Base-by-base conservation (phyloP, 1,284 basidiomycete species). In the Pholiota adiposa region DNA sequence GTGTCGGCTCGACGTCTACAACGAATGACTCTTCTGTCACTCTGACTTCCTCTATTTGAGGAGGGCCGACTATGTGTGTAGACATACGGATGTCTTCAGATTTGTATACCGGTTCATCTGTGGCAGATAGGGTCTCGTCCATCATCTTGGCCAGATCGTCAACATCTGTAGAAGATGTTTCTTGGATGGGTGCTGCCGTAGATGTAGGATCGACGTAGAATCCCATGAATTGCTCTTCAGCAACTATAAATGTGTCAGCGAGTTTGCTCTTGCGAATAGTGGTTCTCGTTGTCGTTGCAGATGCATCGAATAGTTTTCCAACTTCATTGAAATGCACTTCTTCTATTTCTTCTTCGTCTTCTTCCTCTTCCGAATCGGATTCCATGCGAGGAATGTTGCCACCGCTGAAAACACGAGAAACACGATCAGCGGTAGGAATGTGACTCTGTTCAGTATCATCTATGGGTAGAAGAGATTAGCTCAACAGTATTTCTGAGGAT, bases 321-420 rank as follows among this genome's bases (percentile, higher is more conserved):
- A 88, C 67, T 51, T 90, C 87, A 19, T 79, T 76, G 63, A 89
- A 91, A 66, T 91, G 85, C 16, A 89, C 78, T 69, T 88, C 88
- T 70, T 85, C 82, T 3, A 89, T 69, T 11, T 75, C 72, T 59
- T 83, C 79, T 25, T 75, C 72, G 5, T 72, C 73, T 7, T 70
- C 73, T 9, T 75, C 75, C 4, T 70, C 69, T 18, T 75, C 75
- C 1, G 70, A 70, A 3, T 65, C 68, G 19, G 70, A 65, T 5
- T 66, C 58, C 33, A 71, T 67, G 7, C 72, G 67, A 27, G 67
- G 69, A 33, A 69, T 68, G 12, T 67, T 53, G 59, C 65, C 63
- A 11, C 73, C 78, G 55, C 79, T 81, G 74, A 91, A 90, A 1
- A 91, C 78, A 1, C 77, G 82, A 31, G 81, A 72, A 18, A 91